phyloP scores from a whole-genome alignment of 345 rosid genomes.

The Euphorbia peplus region DNA sequence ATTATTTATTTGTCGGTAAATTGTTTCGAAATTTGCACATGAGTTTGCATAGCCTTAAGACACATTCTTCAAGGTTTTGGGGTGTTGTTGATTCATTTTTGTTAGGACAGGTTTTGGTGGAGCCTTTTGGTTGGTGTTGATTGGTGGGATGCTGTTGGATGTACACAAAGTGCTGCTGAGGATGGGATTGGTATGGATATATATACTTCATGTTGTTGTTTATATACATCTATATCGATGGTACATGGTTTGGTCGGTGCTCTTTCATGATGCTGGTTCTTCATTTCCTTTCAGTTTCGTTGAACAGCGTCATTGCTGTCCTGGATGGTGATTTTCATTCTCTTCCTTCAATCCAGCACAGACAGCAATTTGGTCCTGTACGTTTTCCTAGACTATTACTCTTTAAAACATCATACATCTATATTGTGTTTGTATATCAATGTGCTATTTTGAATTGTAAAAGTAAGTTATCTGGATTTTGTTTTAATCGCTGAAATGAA shows the following conservation, averaged over 20 bases:
- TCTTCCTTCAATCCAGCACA: conserved; percentile 85
- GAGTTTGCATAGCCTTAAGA: background rate
- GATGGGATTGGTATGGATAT: conserved; percentile 74
- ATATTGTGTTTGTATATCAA: background rate
- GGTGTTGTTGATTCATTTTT: conserved; percentile 20
- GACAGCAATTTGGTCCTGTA: conserved; percentile 99
- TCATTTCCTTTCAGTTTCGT: conserved; percentile 65
- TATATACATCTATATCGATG: background rate
- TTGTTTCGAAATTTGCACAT: background rate
- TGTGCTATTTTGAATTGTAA: background rate
- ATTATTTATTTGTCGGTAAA: background rate
- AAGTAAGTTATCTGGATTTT: background rate
- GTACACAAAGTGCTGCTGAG: conserved; percentile 99
- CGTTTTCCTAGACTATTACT: conserved; percentile 35
- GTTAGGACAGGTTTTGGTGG: conserved; percentile 93
- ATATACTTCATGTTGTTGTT: background rate
- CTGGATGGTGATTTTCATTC: conserved; percentile 99
- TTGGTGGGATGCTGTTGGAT: conserved; percentile 99
- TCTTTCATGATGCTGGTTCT: background rate
- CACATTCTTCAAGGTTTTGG: background rate
- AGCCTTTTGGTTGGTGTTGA: conserved; percentile 99
- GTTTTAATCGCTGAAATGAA: no score
- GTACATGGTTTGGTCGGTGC: background rate
- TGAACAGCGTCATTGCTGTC: conserved; percentile 96
- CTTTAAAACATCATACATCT: background rate